Evolutionary conservation across 305 asterid species (phyloP).

Genomic region (Fraxinus sp.): DNA sequence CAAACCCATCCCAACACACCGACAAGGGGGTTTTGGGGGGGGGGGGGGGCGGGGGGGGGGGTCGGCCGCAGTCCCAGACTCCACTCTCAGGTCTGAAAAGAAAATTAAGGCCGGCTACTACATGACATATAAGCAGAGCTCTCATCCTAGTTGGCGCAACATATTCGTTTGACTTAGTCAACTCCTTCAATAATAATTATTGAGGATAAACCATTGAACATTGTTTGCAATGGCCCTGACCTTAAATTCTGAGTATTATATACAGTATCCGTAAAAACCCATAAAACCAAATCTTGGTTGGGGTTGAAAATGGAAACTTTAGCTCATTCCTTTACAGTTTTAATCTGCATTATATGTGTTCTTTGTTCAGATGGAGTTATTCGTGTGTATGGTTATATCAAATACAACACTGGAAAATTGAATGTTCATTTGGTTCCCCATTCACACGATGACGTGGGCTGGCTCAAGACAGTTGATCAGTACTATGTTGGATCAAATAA

Average conservation of each 20-base stretch:
- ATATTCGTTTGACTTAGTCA: background rate
- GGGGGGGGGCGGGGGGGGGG: too few relatives aligned
- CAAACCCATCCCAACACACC: too few relatives aligned
- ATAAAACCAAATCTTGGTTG: conserved; percentile 12
- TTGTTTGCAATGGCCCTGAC: background rate
- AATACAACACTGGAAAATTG: conserved; percentile 64
- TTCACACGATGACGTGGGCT: conserved; percentile 89
- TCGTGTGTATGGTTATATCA: conserved; percentile 39
- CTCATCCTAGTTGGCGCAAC: background rate
- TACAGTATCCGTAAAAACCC: background rate
- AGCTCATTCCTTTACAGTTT: conserved; percentile 23
- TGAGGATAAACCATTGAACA: background rate
- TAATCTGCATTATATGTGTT: conserved; percentile 32
- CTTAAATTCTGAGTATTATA: background rate
- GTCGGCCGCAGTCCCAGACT: too few relatives aligned
- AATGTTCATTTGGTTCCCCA: conserved; percentile 90
- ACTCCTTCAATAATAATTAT: background rate
- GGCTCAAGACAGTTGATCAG: conserved; percentile 89
- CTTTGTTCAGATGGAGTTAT: conserved; percentile 32
- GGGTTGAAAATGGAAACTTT: conserved; percentile 33
- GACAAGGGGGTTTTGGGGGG: too few relatives aligned
- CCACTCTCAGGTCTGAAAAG: too few relatives aligned
- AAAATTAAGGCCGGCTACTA: background rate
- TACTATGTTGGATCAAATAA: conserved; percentile 85
- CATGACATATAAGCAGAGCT: background rate